These are phyloP conservation scores for Acacia pycnantha DNA, from an alignment of 331 rosid species.

Conservation along the genomic window DNA sequence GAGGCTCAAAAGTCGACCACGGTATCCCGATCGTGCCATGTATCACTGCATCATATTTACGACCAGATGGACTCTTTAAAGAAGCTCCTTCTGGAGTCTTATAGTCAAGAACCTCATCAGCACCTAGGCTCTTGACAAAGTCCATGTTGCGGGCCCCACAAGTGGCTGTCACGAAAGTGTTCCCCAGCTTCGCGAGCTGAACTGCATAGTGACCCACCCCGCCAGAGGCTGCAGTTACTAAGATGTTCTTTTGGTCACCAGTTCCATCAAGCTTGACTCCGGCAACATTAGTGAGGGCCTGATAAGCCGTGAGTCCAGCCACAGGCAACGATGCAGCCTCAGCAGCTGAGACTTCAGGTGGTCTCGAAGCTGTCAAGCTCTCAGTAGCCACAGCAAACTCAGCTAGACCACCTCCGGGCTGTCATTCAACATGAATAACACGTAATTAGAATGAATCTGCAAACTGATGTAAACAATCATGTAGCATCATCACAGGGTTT, in stretches of 20 bases:
- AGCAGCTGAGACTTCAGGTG: slow-evolving; percentile 65
- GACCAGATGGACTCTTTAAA: slow-evolving; percentile 73
- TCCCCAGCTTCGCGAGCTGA: slow-evolving; percentile 88
- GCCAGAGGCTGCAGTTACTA: slow-evolving; percentile 76
- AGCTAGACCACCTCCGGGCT: slow-evolving; percentile 83
- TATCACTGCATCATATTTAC: slow-evolving; percentile 69
- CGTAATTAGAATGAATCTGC: background rate
- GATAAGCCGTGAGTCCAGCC: slow-evolving; percentile 66
- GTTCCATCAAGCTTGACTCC: slow-evolving; percentile 73
- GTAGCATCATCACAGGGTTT: background rate
- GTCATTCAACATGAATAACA: slow-evolving; percentile 20
- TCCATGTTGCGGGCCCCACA: slow-evolving; percentile 80
- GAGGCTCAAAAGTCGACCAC: slow-evolving; percentile 74
- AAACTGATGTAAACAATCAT: background rate
- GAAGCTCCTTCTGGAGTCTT: slow-evolving; percentile 75
- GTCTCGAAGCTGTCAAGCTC: slow-evolving; percentile 55
- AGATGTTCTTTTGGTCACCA: slow-evolving; percentile 49
- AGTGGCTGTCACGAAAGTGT: slow-evolving; percentile 73
- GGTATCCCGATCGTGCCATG: slow-evolving; percentile 62
- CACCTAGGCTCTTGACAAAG: slow-evolving; percentile 71
- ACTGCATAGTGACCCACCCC: slow-evolving; percentile 75
- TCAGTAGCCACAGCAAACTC: slow-evolving; percentile 52
- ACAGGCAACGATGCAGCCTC: slow-evolving; percentile 50
- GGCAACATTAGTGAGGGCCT: slow-evolving; percentile 59
- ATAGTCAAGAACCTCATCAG: slow-evolving; percentile 88